Evolutionary conservation across 495 filamentous ascomycete genomes (phyloP).

Genomic region (Cryomyces minteri): DNA sequence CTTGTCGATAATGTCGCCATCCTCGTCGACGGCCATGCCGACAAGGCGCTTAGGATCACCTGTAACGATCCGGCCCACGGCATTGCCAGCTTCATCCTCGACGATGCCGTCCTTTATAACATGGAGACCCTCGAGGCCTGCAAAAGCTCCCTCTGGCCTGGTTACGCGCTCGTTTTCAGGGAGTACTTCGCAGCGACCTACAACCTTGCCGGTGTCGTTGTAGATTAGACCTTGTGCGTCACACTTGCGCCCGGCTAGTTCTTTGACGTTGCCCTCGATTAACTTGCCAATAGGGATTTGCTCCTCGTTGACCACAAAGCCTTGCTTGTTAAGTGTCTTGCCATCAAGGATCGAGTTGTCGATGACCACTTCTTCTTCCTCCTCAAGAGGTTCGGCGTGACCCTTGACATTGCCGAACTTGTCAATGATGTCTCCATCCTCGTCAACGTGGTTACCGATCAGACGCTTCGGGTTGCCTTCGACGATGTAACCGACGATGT

Average conservation of each 20-base stretch:
- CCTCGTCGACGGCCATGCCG: conserved; percentile 61
- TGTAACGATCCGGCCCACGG: conserved; percentile 52
- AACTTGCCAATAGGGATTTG: conserved; percentile 54
- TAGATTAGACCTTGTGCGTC: conserved; percentile 59
- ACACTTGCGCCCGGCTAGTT: conserved; percentile 49
- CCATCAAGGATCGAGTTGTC: conserved; percentile 49
- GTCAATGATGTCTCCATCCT: conserved; percentile 72
- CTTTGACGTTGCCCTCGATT: conserved; percentile 46
- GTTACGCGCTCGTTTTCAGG: conserved; percentile 53
- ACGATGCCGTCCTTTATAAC: conserved; percentile 58
- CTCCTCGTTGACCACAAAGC: conserved; percentile 51
- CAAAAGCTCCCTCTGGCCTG: conserved; percentile 51
- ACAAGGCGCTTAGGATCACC: conserved; percentile 56
- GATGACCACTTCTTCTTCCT: conserved; percentile 24
- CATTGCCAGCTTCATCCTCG: conserved; percentile 43
- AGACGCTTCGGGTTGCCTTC: conserved; percentile 61
- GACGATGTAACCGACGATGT: conserved; percentile 52
- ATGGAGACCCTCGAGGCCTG: conserved; percentile 49
- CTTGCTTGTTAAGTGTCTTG: conserved; percentile 63
- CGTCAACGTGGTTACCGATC: conserved; percentile 57
- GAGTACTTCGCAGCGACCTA: conserved; percentile 61
- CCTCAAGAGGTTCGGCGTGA: conserved; percentile 36
- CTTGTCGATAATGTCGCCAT: conserved; percentile 72
- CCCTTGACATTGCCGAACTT: conserved; percentile 53
- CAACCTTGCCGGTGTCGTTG: conserved; percentile 49